Conservation (phyloP, 1,139 yeast genomes). For the Diutina neorugosa region DNA sequence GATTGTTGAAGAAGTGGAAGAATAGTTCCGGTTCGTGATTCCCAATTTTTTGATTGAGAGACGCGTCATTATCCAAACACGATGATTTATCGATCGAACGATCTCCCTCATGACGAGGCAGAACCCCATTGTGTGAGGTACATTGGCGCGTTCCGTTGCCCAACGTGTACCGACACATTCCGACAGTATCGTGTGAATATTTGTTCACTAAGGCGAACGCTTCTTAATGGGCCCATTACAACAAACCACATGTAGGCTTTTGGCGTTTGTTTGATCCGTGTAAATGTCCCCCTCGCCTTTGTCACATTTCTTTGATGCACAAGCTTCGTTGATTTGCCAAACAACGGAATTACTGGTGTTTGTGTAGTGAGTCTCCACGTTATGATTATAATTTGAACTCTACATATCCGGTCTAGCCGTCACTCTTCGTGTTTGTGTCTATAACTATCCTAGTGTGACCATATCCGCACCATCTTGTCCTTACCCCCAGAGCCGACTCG, state of each 20-base stretch:
- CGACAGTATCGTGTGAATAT: background rate
- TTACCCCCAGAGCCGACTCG: constrained; percentile 94
- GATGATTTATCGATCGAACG: too few species aligned
- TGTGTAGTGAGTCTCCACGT: background rate
- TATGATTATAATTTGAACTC: background rate
- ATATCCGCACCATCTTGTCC: constrained; percentile 83
- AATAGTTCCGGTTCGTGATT: too few species aligned
- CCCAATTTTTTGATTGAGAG: too few species aligned
- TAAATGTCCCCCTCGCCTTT: background rate
- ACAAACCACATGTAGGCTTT: too few species aligned
- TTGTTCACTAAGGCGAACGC: background rate
- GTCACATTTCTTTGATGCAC: background rate
- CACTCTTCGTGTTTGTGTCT: constrained; percentile 6
- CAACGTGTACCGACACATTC: background rate
- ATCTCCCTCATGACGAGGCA: background rate
- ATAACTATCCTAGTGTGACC: constrained; percentile 52
- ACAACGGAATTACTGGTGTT: background rate
- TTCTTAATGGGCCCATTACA: background rate
- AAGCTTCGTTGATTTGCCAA: background rate
- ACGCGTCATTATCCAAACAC: too few species aligned
- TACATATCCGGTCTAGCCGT: too few species aligned
- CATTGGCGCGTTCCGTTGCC: background rate
- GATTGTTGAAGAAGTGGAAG: too few species aligned
- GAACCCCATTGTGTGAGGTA: background rate
- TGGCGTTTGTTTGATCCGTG: background rate